These are phyloP conservation scores for Colletotrichum sp. DNA, from an alignment of 2,329 filamentous ascomycete species.

Conservation along the genomic window DNA sequence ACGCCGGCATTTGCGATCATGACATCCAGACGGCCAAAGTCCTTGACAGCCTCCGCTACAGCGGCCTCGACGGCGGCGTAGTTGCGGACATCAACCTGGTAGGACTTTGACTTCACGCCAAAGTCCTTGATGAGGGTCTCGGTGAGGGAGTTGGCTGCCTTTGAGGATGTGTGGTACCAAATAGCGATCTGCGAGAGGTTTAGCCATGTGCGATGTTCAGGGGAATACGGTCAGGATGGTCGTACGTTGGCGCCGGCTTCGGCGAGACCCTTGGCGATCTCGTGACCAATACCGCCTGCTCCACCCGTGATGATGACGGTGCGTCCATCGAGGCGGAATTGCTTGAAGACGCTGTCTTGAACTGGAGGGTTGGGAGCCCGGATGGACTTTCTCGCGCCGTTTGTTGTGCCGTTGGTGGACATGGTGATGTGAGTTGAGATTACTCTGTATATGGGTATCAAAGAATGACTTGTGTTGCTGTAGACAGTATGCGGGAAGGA, in stretches of 20 bases:
- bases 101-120: slow-evolving; percentile 29
- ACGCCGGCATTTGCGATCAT: slow-evolving; percentile 40
- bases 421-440: neutral
- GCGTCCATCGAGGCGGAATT: slow-evolving; percentile 17
- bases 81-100: slow-evolving; percentile 40
- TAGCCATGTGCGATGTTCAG: neutral
- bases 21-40: slow-evolving; percentile 39
- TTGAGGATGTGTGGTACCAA: slow-evolving; percentile 8
- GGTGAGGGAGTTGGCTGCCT: neutral
- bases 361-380: neutral
- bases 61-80: slow-evolving; percentile 29
- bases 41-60: slow-evolving; percentile 32
- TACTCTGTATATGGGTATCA: neutral
- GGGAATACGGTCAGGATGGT: neutral
- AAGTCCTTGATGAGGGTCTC: slow-evolving; percentile 1
- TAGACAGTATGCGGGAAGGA: neutral
- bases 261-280: slow-evolving; percentile 6
- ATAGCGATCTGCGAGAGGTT: neutral
- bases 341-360: slow-evolving; percentile 11
- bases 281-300: slow-evolving; percentile 1
- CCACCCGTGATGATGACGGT: slow-evolving; percentile 6
- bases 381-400: neutral
- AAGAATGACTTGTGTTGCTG: neutral
- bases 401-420: neutral
- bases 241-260: slow-evolving; percentile 13